A percentile compares a stretch with the other conserved stretches of the same genome.
phyloP scores from a whole-genome alignment of 345 rosid species.

The Hibiscus tridactylites region DNA sequence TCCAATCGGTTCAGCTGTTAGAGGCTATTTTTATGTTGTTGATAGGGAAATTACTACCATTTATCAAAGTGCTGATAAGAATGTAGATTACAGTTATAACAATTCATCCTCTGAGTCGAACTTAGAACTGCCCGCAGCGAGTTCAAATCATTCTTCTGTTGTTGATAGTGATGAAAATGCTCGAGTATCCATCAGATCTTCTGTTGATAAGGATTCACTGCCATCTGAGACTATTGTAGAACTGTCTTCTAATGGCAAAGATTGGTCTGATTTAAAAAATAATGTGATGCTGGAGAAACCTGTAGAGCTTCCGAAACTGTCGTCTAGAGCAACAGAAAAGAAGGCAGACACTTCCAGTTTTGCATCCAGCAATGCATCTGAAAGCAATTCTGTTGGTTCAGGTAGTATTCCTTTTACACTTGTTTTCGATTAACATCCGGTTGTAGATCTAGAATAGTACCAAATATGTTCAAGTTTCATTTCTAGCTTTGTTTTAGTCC shows the following conservation, averaged over 20 bases:
- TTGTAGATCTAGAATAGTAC: not conserved
- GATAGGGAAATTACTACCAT: constrained; percentile 23
- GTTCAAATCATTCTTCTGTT: constrained; percentile 6
- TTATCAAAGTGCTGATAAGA: constrained; percentile 9
- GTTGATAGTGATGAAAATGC: constrained; percentile 4
- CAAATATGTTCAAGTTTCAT: not conserved
- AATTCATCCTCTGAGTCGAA: constrained; percentile 22
- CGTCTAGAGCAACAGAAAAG: constrained; percentile 13
- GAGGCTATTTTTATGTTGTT: constrained; percentile 43
- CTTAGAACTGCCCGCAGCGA: constrained; percentile 1
- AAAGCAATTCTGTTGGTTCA: constrained; percentile 32
- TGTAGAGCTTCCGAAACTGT: not conserved
- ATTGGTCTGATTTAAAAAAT: not conserved
- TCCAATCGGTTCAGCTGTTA: constrained; percentile 51
- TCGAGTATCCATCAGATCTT: constrained; percentile 1
- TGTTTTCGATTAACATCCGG: too few species aligned
- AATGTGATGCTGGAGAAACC: not conserved
- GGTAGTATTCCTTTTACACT: constrained; percentile 34
- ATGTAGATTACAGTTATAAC: constrained; percentile 13
- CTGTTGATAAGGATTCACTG: constrained; percentile 13
- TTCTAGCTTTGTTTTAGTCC: not conserved
- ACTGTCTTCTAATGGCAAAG: constrained; percentile 9
- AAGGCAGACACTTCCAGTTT: constrained; percentile 19
- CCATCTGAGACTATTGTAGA: constrained; percentile 7
- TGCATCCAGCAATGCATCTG: constrained; percentile 15